Conservation (phyloP, 495 filamentous ascomycete genomes). For the Lepidopterella palustris region DNA sequence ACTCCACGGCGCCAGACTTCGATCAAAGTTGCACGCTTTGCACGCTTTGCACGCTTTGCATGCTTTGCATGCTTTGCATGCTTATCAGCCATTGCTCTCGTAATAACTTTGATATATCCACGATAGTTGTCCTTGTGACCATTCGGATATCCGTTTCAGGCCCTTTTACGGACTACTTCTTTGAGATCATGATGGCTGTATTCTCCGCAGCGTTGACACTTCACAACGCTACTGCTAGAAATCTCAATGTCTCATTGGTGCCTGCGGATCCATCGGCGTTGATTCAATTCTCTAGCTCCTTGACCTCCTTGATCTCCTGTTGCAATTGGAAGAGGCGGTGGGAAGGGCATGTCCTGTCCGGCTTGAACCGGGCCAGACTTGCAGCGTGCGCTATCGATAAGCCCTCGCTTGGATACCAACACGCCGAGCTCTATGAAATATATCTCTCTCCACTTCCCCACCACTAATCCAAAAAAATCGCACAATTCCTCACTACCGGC, state of each 20-base stretch:
- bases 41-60: no score
- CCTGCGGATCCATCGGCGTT: neutral
- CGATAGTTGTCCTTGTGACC: neutral
- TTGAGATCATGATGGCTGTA: neutral
- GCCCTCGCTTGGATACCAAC: neutral
- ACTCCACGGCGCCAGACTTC: no score
- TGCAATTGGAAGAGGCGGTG: slow-evolving; percentile 20
- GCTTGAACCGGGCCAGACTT: slow-evolving; percentile 3
- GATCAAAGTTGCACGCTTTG: no score
- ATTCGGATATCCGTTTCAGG: neutral
- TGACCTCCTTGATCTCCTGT: neutral
- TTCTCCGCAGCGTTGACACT: neutral
- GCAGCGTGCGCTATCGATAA: slow-evolving; percentile 20
- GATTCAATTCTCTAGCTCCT: slow-evolving; percentile 8
- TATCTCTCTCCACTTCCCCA: neutral
- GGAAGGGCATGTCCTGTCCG: slow-evolving; percentile 5
- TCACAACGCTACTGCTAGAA: neutral
- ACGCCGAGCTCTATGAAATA: slow-evolving; percentile 12
- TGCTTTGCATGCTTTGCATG: neutral
- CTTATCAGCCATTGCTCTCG: neutral
- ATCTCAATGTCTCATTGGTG: slow-evolving; percentile 9
- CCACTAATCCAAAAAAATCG: neutral
- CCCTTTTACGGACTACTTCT: neutral
- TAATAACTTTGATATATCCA: neutral
- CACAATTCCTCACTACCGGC: neutral